These are phyloP conservation scores for Penicillium verrucosum DNA, from an alignment of 2,329 filamentous ascomycete genomes.

Conservation along the genomic window DNA sequence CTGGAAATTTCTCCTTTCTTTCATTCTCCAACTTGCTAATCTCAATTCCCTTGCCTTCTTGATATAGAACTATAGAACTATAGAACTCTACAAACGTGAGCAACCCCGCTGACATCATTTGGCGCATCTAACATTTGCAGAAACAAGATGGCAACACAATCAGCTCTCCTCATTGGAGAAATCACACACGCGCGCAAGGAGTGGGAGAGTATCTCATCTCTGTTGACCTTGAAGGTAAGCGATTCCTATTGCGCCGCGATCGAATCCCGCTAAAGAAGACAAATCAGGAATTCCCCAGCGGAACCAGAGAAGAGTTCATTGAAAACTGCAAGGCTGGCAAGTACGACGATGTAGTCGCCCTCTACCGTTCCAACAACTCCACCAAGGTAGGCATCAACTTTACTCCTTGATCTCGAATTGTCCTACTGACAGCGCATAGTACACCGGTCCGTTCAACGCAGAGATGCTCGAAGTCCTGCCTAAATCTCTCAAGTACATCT, in stretches of 20 bases:
- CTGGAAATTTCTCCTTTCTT: not conserved
- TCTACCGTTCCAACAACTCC: constrained; percentile 59
- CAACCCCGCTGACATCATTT: constrained; percentile 1
- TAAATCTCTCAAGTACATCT: constrained; percentile 48
- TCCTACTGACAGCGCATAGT: constrained; percentile 18
- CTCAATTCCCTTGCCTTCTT: not conserved
- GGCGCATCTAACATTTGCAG: constrained; percentile 13
- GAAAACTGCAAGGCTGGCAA: constrained; percentile 53
- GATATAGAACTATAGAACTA: not conserved
- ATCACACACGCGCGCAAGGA: constrained; percentile 44
- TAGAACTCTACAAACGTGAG: not conserved
- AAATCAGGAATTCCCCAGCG: constrained; percentile 43
- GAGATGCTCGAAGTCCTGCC: constrained; percentile 49
- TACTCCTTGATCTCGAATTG: not conserved
- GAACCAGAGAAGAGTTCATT: constrained; percentile 55
- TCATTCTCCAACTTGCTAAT: not conserved
- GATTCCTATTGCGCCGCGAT: not conserved
- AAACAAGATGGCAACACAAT: constrained; percentile 31
- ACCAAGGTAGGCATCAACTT: constrained; percentile 38
- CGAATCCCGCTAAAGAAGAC: not conserved
- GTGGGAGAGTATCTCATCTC: constrained; percentile 42
- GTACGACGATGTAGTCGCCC: constrained; percentile 54
- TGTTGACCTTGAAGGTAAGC: constrained; percentile 42
- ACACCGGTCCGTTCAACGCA: constrained; percentile 48
- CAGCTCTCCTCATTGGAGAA: constrained; percentile 46